A percentile compares a stretch with the other conserved stretches of the same genome.
Evolutionary conservation across 192 early-diverging fungal genomes (phyloP).

Genomic region (Globomyces pollinis-pini): DNA sequence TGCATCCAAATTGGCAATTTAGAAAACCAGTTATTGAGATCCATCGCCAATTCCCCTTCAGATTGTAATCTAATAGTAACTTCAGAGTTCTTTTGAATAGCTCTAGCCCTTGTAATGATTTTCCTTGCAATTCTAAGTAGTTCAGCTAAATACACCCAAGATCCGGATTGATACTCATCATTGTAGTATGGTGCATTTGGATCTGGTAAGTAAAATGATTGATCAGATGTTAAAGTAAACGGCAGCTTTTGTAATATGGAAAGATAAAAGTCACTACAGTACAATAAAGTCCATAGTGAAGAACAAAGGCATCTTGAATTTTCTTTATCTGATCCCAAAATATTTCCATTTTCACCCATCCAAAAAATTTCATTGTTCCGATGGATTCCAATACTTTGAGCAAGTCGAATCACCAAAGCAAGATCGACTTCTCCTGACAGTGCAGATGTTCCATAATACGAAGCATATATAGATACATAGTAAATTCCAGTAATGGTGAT

Average conservation of each 20-base stretch:
- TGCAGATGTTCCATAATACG: background rate
- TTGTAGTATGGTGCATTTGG: too few species aligned
- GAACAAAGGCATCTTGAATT: background rate
- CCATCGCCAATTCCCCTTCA: too few species aligned
- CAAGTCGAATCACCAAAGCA: background rate
- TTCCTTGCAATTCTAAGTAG: too few species aligned
- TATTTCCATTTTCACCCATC: background rate
- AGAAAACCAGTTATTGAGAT: too few species aligned
- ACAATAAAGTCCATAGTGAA: background rate
- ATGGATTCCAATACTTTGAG: constrained; percentile 1
- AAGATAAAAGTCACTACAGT: background rate
- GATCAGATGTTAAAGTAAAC: too few species aligned
- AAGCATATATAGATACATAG: background rate
- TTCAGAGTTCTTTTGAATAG: too few species aligned
- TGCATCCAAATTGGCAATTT: too few species aligned
- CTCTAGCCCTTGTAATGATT: too few species aligned
- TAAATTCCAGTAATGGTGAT: background rate
- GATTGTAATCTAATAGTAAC: too few species aligned
- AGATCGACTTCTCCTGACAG: background rate
- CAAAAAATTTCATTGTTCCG: background rate
- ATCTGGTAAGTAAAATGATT: too few species aligned
- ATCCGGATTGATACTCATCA: too few species aligned
- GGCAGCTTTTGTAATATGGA: background rate
- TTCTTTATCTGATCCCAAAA: background rate
- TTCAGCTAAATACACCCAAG: too few species aligned